Conservation (phyloP, 2,329 filamentous ascomycete genomes). For the Cladosporium austrohemisphaericum region DNA sequence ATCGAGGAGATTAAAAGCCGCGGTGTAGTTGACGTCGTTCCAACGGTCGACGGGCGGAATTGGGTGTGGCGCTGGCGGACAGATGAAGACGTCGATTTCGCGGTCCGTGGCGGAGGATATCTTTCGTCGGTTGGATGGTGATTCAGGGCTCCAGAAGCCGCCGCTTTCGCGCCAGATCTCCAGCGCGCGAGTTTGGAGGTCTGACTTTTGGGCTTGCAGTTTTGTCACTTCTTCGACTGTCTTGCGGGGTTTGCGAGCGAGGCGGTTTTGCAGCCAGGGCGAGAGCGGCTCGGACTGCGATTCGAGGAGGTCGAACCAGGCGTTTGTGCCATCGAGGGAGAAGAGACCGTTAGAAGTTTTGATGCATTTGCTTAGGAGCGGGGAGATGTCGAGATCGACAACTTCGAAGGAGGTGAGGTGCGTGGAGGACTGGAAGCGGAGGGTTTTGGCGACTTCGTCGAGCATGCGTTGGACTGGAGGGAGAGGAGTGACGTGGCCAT, state of each 20-base stretch:
- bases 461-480: constrained; percentile 48
- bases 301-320: constrained; percentile 56
- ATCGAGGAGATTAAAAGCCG: constrained; percentile 59
- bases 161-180: constrained; percentile 53
- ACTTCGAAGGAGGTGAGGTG: constrained; percentile 48
- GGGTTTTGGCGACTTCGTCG: constrained; percentile 40
- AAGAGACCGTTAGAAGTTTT: constrained; percentile 57
- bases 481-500: constrained; percentile 50
- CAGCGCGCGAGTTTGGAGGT: constrained; percentile 54
- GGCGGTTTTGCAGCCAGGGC: constrained; percentile 55
- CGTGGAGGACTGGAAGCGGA: constrained; percentile 32
- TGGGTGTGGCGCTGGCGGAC: constrained; percentile 61
- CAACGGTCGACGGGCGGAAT: constrained; percentile 60
- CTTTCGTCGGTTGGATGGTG: constrained; percentile 14
- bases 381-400: constrained; percentile 54
- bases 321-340: constrained; percentile 54
- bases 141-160: constrained; percentile 29
- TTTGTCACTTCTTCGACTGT: constrained; percentile 48
- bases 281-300: constrained; percentile 55
- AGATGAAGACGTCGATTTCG: constrained; percentile 58
- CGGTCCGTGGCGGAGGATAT: constrained; percentile 14
- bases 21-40: constrained; percentile 61
- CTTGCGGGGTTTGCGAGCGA: constrained; percentile 48
- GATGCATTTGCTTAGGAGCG: constrained; percentile 53
- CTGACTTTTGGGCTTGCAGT: constrained; percentile 51